Percentiles rank a stretch among this genome's conserved stretches.
These are phyloP conservation scores for Candida coleopterorum DNA, from an alignment of 805 yeast species.

Conservation along the genomic window DNA sequence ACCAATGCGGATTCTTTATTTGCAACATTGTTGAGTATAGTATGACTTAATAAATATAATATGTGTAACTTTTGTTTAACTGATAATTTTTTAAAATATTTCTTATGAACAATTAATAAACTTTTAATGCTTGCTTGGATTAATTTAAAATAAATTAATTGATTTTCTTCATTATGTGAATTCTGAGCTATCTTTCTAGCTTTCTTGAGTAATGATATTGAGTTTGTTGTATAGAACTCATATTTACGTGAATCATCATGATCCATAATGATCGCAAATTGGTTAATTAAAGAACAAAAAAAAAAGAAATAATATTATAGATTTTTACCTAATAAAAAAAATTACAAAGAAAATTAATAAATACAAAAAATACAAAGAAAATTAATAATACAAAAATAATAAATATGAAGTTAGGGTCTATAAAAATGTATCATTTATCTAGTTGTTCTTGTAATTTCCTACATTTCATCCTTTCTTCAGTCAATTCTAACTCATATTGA, in stretches of 20 bases:
- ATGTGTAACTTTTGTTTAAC: conserved; percentile 15
- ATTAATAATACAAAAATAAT: too few relatives aligned
- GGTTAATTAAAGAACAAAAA: background rate
- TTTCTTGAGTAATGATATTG: conserved; percentile 17
- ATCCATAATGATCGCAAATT: too few relatives aligned
- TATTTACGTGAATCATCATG: conserved; percentile 5
- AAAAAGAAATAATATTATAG: background rate
- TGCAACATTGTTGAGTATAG: background rate
- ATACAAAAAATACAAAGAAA: too few relatives aligned
- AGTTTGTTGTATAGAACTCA: conserved; percentile 12
- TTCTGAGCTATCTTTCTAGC: conserved; percentile 19
- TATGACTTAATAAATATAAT: conserved; percentile 1
- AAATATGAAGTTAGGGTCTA: too few relatives aligned
- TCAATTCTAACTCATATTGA: conserved; percentile 55
- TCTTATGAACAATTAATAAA: conserved; percentile 25
- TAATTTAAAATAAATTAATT: conserved; percentile 21
- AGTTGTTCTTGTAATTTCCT: conserved; percentile 32
- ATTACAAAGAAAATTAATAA: too few relatives aligned
- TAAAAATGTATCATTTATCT: too few relatives aligned
- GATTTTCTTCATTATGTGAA: conserved; percentile 15
- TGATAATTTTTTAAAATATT: conserved; percentile 24
- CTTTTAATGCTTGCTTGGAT: conserved; percentile 34
- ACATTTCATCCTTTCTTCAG: conserved; percentile 50
- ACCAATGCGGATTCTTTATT: conserved; percentile 1
- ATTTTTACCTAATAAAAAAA: too few relatives aligned